Evolutionary conservation across 768 basidiomycete species (phyloP).

Genomic region (Lactarius psammicola): DNA sequence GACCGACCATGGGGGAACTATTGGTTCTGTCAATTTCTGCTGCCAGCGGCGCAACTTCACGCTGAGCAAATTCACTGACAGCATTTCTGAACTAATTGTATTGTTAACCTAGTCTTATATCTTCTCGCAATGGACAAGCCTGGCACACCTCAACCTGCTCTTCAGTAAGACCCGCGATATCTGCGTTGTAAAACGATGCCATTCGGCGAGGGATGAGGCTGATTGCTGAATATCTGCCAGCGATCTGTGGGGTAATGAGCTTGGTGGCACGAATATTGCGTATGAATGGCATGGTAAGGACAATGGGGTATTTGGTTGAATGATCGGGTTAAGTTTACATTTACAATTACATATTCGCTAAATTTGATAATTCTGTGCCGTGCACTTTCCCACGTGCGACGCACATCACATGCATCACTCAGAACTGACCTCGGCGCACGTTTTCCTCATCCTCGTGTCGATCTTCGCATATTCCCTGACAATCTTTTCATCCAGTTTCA

Average conservation of each 20-base stretch:
- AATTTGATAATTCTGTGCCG: not conserved
- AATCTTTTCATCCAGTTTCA: slow-evolving; percentile 68
- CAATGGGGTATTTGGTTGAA: not conserved
- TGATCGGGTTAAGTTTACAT: not conserved
- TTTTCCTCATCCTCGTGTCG: slow-evolving; percentile 14
- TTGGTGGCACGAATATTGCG: not conserved
- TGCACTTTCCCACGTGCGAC: not conserved
- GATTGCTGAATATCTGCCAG: not conserved
- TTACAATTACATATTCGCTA: not conserved
- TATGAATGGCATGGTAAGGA: slow-evolving; percentile 5
- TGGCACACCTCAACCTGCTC: slow-evolving; percentile 72
- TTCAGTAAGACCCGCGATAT: slow-evolving; percentile 73
- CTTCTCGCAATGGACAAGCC: not conserved
- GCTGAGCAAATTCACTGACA: slow-evolving; percentile 74
- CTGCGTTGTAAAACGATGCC: slow-evolving; percentile 64
- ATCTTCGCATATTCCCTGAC: slow-evolving; percentile 42
- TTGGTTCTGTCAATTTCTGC: slow-evolving; percentile 85
- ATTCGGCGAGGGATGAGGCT: slow-evolving; percentile 17
- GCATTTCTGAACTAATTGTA: slow-evolving; percentile 71
- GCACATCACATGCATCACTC: not conserved
- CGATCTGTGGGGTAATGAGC: not conserved
- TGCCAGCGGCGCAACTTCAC: slow-evolving; percentile 82
- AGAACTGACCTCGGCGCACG: slow-evolving; percentile 15
- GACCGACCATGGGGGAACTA: slow-evolving; percentile 67
- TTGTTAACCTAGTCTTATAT: not conserved